Percentiles rank a stretch among this genome's conserved stretches.
Conservation (phyloP, 768 basidiomycete species). For the Trametes cinnabarina region DNA sequence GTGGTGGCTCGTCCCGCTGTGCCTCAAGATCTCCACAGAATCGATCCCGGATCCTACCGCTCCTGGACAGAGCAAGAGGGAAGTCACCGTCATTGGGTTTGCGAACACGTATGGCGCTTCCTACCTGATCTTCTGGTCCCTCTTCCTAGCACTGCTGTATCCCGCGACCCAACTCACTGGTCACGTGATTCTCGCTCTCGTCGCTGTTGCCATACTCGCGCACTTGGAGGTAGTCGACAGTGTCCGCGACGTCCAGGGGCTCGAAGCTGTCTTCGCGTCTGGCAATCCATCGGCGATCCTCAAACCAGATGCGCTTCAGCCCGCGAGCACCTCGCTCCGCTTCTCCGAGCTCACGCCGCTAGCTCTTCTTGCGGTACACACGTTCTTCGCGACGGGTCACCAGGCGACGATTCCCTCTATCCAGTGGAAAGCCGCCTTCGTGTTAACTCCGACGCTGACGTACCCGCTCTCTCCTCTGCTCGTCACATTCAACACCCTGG, state of each 20-base stretch:
- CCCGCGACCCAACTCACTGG: slow-evolving; percentile 75
- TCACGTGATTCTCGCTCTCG: slow-evolving; percentile 70
- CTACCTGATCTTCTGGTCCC: slow-evolving; percentile 79
- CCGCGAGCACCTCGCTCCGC: slow-evolving; percentile 35
- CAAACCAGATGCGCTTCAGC: slow-evolving; percentile 30
- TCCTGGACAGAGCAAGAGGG: slow-evolving; percentile 35
- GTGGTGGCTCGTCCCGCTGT: slow-evolving; percentile 76
- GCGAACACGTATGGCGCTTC: slow-evolving; percentile 89
- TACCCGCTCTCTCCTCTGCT: slow-evolving; percentile 77
- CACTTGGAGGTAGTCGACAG: slow-evolving; percentile 82
- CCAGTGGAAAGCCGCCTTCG: slow-evolving; percentile 94
- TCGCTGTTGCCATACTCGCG: slow-evolving; percentile 64
- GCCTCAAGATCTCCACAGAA: slow-evolving; percentile 57
- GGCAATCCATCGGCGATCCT: slow-evolving; percentile 45
- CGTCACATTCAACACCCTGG: slow-evolving; percentile 74
- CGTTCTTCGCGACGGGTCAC: slow-evolving; percentile 90
- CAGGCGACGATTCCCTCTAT: slow-evolving; percentile 85
- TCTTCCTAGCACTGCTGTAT: slow-evolving; percentile 61
- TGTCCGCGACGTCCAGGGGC: slow-evolving; percentile 62
- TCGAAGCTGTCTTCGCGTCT: slow-evolving; percentile 51
- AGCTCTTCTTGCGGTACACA: slow-evolving; percentile 70
- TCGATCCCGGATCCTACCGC: slow-evolving; percentile 1
- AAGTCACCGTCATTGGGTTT: slow-evolving; percentile 72
- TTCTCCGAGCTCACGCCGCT: slow-evolving; percentile 74
- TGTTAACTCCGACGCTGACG: slow-evolving; percentile 64